These are phyloP conservation scores for Microdochium nivale DNA, from an alignment of 2,329 filamentous ascomycete species.

Conservation along the genomic window DNA sequence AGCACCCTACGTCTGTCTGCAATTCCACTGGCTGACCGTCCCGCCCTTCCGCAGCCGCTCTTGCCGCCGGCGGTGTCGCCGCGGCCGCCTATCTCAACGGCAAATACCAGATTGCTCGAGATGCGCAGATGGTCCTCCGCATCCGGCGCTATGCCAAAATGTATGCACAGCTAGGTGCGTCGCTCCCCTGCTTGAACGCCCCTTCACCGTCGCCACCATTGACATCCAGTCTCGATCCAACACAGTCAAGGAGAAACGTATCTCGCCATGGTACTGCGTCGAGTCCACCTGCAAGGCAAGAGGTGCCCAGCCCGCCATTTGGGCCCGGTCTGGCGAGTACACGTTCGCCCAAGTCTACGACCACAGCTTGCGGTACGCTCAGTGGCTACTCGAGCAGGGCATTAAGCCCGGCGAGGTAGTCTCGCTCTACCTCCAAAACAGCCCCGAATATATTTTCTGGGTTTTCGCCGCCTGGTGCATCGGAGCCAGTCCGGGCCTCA, in stretches of 20 bases:
- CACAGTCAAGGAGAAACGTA: slow-evolving; percentile 28
- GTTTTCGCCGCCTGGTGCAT: slow-evolving; percentile 55
- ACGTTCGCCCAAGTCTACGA: slow-evolving; percentile 45
- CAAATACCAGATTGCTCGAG: slow-evolving; percentile 54
- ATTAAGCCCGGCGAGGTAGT: slow-evolving; percentile 49
- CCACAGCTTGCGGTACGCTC: slow-evolving; percentile 43
- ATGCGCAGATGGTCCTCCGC: slow-evolving; percentile 35
- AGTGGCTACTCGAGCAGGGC: slow-evolving; percentile 47
- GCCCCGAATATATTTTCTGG: slow-evolving; percentile 52
- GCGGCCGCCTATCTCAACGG: slow-evolving; percentile 52
- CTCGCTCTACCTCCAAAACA: slow-evolving; percentile 55
- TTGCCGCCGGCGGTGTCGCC: slow-evolving; percentile 11
- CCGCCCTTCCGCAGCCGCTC: neutral
- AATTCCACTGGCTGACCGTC: neutral
- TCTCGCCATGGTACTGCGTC: slow-evolving; percentile 47
- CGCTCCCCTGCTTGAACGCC: neutral
- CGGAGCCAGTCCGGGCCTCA: slow-evolving; percentile 56
- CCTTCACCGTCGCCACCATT: too few relatives aligned
- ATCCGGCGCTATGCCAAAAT: slow-evolving; percentile 27
- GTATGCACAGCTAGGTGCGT: slow-evolving; percentile 34
- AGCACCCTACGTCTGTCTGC: neutral
- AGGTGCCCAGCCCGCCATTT: slow-evolving; percentile 47
- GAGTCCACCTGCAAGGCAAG: slow-evolving; percentile 39
- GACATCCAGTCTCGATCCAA: neutral
- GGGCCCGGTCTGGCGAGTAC: slow-evolving; percentile 51